These are phyloP conservation scores for Pholiota adiposa DNA, from an alignment of 1,284 basidiomycete genomes.

Conservation along the genomic window DNA sequence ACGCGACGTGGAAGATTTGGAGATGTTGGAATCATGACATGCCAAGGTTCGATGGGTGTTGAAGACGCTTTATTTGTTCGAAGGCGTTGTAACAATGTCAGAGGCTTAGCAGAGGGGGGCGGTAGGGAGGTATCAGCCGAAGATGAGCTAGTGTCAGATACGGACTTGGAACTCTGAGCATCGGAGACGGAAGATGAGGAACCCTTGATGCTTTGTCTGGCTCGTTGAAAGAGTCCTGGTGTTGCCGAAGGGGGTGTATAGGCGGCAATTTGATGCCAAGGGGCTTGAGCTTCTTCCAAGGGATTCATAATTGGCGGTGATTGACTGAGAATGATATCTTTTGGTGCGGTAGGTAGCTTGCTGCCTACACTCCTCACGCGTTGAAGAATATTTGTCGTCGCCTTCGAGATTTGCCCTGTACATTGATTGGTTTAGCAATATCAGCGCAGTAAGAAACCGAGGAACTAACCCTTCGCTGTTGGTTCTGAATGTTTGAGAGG, in stretches of 20 bases:
- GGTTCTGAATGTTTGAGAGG: not conserved
- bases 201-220: not conserved
- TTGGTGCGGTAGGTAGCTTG: not conserved
- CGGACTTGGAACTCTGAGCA: not conserved
- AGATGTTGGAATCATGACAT: not conserved
- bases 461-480: not conserved
- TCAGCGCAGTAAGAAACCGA: not conserved
- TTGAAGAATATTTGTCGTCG: not conserved
- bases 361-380: slow-evolving; percentile 2
- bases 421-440: not conserved
- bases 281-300: not conserved
- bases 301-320: slow-evolving; percentile 2
- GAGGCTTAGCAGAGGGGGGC: not conserved
- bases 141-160: slow-evolving; percentile 1
- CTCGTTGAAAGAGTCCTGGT: slow-evolving; percentile 2
- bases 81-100: slow-evolving; percentile 1
- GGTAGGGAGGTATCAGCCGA: not conserved
- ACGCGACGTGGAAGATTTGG: not conserved
- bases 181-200: slow-evolving; percentile 2
- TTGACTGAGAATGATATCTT: not conserved
- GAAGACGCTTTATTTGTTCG: not conserved
- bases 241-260: not conserved
- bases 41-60: not conserved
- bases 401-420: not conserved
- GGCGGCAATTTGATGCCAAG: not conserved